These are phyloP conservation scores for Chrysopogon serrulatus DNA, from an alignment of 176 grass and related monocot genomes.

Conservation along the genomic window DNA sequence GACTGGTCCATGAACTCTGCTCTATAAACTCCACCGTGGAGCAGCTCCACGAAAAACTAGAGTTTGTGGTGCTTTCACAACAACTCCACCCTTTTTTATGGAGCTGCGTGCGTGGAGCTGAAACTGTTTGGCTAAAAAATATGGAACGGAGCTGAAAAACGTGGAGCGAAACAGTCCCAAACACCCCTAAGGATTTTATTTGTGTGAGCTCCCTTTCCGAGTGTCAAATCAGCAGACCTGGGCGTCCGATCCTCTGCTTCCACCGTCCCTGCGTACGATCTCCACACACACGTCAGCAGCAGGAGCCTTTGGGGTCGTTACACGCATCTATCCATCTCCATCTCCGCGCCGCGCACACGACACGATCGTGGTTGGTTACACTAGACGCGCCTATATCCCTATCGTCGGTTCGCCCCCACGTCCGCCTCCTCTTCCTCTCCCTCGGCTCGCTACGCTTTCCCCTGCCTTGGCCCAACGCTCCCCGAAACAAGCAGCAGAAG, in stretches of 20 bases:
- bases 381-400: neutral
- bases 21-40: too few relatives aligned
- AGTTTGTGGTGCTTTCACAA: too few relatives aligned
- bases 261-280: neutral
- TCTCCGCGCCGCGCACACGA: slow-evolving; percentile 3
- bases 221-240: neutral
- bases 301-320: neutral
- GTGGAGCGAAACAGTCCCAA: too few relatives aligned
- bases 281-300: neutral
- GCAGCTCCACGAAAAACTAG: too few relatives aligned
- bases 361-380: slow-evolving; percentile 3
- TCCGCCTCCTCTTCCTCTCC: neutral
- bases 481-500: neutral
- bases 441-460: neutral
- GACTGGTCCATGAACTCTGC: too few relatives aligned
- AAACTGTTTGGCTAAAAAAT: too few relatives aligned
- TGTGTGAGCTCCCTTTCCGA: neutral
- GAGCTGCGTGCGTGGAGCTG: too few relatives aligned
- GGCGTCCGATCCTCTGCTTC: neutral
- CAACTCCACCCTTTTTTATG: too few relatives aligned
- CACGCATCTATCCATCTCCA: neutral
- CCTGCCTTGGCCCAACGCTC: too few relatives aligned
- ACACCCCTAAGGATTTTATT: too few relatives aligned
- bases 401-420: neutral
- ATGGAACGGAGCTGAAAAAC: too few relatives aligned